A percentile compares a stretch with the other conserved stretches of the same genome.
These are phyloP conservation scores for Teunomyces funiuensis DNA, from an alignment of 805 yeast species.

Conservation along the genomic window DNA sequence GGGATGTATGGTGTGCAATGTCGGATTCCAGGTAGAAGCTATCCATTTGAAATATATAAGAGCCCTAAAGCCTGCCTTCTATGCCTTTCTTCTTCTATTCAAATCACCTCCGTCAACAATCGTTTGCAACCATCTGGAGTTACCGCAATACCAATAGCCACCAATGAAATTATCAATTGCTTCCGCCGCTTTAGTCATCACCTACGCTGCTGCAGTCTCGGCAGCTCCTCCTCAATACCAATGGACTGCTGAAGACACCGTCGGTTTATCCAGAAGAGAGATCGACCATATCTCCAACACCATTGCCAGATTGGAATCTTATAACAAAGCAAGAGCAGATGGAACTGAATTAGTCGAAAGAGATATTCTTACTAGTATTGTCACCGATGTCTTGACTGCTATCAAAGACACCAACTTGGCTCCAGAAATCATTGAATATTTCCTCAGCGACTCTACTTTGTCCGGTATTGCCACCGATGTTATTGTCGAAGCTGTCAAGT, in stretches of 20 bases:
- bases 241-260: conserved; percentile 11
- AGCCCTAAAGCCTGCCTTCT: background rate
- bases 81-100: background rate
- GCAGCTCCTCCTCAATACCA: conserved; percentile 21
- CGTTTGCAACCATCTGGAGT: conserved; percentile 4
- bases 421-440: conserved; percentile 32
- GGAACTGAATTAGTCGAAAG: conserved; percentile 30
- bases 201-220: conserved; percentile 18
- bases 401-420: conserved; percentile 38
- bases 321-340: conserved; percentile 30
- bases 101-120: conserved; percentile 1
- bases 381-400: conserved; percentile 39
- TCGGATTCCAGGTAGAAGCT: background rate
- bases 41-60: conserved; percentile 3
- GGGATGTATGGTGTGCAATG: background rate
- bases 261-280: conserved; percentile 22
- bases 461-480: conserved; percentile 28
- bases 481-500: conserved; percentile 29
- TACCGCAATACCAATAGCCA: background rate
- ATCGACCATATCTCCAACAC: conserved; percentile 22
- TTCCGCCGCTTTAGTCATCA: conserved; percentile 9
- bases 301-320: conserved; percentile 27
- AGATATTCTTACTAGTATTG: conserved; percentile 36
- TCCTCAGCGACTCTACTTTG: conserved; percentile 33
- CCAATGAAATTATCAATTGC: conserved; percentile 14